Percentiles rank a stretch among this genome's conserved stretches.
These are phyloP conservation scores for Cryphonectria japonica DNA, from an alignment of 2,329 filamentous ascomycete genomes.

Conservation along the genomic window DNA sequence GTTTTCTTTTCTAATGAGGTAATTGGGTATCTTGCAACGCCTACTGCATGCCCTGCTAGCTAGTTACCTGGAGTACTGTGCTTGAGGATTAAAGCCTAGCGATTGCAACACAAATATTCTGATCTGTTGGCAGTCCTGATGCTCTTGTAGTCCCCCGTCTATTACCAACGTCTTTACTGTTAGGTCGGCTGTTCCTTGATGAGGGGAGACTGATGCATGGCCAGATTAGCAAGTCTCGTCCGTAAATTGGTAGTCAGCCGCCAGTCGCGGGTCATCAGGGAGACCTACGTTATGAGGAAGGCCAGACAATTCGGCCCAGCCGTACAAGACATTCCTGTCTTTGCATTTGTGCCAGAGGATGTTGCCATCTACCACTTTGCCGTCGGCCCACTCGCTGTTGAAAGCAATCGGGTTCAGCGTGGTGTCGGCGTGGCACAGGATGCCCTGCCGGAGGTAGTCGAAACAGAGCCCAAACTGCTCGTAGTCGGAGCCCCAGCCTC, in stretches of 20 bases:
- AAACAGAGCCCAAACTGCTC: not conserved
- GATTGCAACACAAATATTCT: not conserved
- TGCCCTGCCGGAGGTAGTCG: constrained; percentile 7
- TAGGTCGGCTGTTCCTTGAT: not conserved
- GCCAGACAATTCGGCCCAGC: not conserved
- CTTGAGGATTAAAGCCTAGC: not conserved
- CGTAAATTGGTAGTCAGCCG: not conserved
- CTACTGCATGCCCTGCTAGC: not conserved
- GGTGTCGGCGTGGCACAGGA: constrained; percentile 1
- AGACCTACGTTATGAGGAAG: not conserved
- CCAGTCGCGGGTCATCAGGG: not conserved
- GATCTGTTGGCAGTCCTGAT: not conserved
- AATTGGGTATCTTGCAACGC: not conserved
- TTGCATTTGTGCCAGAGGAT: constrained; percentile 5
- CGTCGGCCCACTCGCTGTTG: constrained; percentile 7
- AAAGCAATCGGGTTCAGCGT: constrained; percentile 10
- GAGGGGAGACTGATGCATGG: not conserved
- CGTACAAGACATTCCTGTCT: constrained; percentile 1
- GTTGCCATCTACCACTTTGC: constrained; percentile 1
- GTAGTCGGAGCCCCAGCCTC: constrained; percentile 3
- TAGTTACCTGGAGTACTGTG: not conserved
- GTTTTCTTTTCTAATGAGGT: not conserved
- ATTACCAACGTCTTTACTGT: not conserved
- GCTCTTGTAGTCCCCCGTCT: not conserved
- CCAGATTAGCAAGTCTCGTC: not conserved